Percentiles rank a stretch among this genome's conserved stretches.
phyloP scores from a whole-genome alignment of 805 yeast species.

The Maudiozyma saulgeensis region DNA sequence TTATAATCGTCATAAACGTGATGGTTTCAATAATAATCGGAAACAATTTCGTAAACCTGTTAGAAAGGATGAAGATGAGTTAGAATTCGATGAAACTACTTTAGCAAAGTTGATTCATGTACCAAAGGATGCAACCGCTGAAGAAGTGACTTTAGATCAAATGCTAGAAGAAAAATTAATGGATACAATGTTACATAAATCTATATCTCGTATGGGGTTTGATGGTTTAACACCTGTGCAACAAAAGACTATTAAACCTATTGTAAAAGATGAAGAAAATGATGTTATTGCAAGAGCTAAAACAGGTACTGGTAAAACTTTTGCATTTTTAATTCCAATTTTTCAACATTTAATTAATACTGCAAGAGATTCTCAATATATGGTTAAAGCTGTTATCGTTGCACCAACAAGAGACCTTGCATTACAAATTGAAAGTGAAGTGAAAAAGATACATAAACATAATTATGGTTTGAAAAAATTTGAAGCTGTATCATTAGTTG shows the following conservation, averaged over 20 bases:
- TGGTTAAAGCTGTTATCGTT: conserved; percentile 55
- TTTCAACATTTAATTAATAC: conserved; percentile 43
- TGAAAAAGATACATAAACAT: conserved; percentile 36
- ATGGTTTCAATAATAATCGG: background rate
- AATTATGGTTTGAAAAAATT: conserved; percentile 24
- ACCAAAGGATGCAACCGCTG: conserved; percentile 3
- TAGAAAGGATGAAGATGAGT: conserved; percentile 6
- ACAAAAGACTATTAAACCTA: conserved; percentile 49
- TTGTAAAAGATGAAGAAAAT: conserved; percentile 36
- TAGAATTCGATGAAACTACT: conserved; percentile 7
- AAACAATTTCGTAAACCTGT: background rate
- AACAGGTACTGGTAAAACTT: conserved; percentile 93
- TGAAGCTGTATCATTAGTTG: conserved; percentile 49
- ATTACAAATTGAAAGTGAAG: conserved; percentile 62
- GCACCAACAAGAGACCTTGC: conserved; percentile 93
- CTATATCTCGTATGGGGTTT: conserved; percentile 38
- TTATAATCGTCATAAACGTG: background rate
- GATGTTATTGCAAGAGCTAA: conserved; percentile 80
- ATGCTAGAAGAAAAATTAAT: conserved; percentile 24
- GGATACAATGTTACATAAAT: conserved; percentile 23
- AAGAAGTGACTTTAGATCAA: conserved; percentile 22
- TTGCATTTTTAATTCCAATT: conserved; percentile 78
- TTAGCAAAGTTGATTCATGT: conserved; percentile 15
- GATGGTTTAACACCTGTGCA: conserved; percentile 60
- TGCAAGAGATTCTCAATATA: conserved; percentile 24